Evolutionary conservation across 2,329 filamentous ascomycete species (phyloP).

Genomic region (Verticillium albo-atrum): DNA sequence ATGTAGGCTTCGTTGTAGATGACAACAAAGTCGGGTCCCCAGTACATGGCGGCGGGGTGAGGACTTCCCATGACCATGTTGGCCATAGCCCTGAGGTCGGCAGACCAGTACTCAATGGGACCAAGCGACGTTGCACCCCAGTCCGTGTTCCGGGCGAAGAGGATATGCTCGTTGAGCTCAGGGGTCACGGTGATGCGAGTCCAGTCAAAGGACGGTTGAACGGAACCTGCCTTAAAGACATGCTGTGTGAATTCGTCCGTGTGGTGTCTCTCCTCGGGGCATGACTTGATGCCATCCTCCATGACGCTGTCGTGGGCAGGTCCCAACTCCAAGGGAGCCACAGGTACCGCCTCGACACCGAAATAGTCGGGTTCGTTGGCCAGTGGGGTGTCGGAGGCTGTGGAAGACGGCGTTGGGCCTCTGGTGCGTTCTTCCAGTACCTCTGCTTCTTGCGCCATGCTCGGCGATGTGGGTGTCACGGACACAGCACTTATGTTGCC

Average conservation of each 20-base stretch:
- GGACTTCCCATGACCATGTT: slow-evolving; percentile 79
- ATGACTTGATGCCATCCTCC: slow-evolving; percentile 20
- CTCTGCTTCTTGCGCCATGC: slow-evolving; percentile 30
- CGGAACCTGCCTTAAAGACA: slow-evolving; percentile 29
- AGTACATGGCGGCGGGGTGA: slow-evolving; percentile 73
- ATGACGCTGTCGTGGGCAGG: slow-evolving; percentile 11
- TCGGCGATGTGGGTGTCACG: slow-evolving; percentile 23
- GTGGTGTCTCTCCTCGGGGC: slow-evolving; percentile 21
- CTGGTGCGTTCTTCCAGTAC: slow-evolving; percentile 27
- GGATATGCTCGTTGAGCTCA: slow-evolving; percentile 65
- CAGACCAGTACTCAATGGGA: slow-evolving; percentile 68
- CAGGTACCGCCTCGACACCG: slow-evolving; percentile 19
- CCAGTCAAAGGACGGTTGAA: slow-evolving; percentile 70
- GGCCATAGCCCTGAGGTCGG: slow-evolving; percentile 71
- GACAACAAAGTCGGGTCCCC: slow-evolving; percentile 64
- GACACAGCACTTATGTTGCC: slow-evolving; percentile 39
- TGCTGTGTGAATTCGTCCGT: slow-evolving; percentile 38
- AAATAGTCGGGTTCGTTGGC: slow-evolving; percentile 40
- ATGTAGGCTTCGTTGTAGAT: slow-evolving; percentile 75
- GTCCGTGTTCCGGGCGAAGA: slow-evolving; percentile 65
- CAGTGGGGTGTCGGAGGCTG: slow-evolving; percentile 23
- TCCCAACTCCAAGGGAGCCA: slow-evolving; percentile 3
- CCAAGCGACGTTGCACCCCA: slow-evolving; percentile 72
- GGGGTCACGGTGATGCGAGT: slow-evolving; percentile 63
- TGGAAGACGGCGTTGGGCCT: slow-evolving; percentile 27